Base-by-base conservation (phyloP, 768 basidiomycete species). In the Lactarius hengduanensis region DNA sequence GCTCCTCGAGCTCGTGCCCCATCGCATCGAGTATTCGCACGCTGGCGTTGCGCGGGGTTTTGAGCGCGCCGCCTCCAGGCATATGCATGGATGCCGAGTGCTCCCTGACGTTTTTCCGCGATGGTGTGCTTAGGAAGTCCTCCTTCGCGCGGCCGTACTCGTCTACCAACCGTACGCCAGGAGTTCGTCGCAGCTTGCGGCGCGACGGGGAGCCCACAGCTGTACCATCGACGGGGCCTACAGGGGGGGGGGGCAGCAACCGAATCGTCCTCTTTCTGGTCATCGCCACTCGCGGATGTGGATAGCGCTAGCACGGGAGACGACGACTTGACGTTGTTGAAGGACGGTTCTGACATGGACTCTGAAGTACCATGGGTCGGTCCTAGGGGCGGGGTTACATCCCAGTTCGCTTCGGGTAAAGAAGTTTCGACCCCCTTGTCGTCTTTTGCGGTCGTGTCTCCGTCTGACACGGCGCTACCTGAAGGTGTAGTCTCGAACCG, bases 1-100 rank as follows among this genome's bases (percentile, higher is more conserved):
- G 45, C 45, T 77, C 78, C 61, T 82, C 79, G 16, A 89, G 78
- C 70, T 86, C 84, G 61, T 78, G 81, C 11, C 89, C 90, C 83
- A 88, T 86, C 8, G 86, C 86, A 72, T 92, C 89, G 50, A 90
- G 81, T 40, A 91, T 77, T 53, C 87, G 82, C 59, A 90, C 78
- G 67, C 79, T 82, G 71, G 74, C 80, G 61, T 70, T 81, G 11
- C 74, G 73, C 60, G 75, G 69, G 8, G 59, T 72, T 32, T 61
- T 56, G 56, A 70, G 71, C 8, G 73, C 41, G n/a, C 66, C 67
- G 16, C 66, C 62, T 13, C 54, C 60, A 32, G 66, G 62, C 66
- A 65, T 62, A 36, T 43, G 65, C 55, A 47, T 64, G 36, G 70
- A 67, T 57, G 40, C 62, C 30, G 69, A 72, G 28, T 64, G 64